Evolutionary conservation across 495 filamentous ascomycete genomes (phyloP).

Genomic region (Neurospora pannonica): DNA sequence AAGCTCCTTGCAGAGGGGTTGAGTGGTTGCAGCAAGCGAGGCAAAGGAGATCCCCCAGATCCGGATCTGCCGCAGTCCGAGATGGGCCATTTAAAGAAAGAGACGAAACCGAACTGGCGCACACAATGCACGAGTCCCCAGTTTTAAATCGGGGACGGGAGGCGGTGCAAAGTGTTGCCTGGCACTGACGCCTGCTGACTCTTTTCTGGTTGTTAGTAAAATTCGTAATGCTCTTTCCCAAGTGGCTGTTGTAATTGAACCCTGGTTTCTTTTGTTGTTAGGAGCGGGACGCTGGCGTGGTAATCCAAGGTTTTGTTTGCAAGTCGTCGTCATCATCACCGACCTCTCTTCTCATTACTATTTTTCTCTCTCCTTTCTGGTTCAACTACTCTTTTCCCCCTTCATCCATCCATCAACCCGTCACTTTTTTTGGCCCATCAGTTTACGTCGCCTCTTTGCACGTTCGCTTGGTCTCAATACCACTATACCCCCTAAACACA

Average conservation of each 20-base stretch:
- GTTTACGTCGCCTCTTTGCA: neutral
- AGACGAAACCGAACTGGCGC: neutral
- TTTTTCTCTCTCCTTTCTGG: neutral
- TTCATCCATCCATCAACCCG: neutral
- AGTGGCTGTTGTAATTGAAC: neutral
- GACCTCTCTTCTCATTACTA: neutral
- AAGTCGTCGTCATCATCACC: neutral
- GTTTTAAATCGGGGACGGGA: neutral
- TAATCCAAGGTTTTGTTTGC: neutral
- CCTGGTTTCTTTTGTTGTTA: neutral
- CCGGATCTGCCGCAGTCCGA: neutral
- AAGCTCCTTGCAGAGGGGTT: neutral
- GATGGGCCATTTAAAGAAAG: neutral
- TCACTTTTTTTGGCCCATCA: neutral
- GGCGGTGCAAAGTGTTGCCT: neutral
- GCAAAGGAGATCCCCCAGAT: neutral
- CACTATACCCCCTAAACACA: neutral
- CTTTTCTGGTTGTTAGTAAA: neutral
- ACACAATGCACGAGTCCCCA: neutral
- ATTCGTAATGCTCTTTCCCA: neutral
- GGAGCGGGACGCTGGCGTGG: neutral
- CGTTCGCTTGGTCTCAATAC: neutral
- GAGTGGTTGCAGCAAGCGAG: neutral
- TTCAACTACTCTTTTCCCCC: neutral
- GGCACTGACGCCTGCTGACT: neutral